Conservation (phyloP, 2,329 filamentous ascomycete genomes). For the Phialophora verrucosa region DNA sequence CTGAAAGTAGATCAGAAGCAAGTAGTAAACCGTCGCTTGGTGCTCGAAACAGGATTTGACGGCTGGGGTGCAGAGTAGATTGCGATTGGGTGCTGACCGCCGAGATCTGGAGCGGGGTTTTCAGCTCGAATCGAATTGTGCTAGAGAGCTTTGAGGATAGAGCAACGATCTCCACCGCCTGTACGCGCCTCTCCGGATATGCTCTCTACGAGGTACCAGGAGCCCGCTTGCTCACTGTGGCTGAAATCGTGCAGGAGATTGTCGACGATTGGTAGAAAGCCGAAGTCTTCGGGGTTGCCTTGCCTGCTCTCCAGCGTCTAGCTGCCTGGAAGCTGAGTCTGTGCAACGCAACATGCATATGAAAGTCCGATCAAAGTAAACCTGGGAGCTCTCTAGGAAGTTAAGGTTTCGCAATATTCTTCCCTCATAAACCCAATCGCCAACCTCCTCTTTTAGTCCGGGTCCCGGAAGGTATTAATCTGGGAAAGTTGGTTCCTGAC, state of each 20-base stretch:
- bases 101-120: constrained; percentile 9
- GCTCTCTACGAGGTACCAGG: background rate
- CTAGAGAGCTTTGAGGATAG: constrained; percentile 18
- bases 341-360: background rate
- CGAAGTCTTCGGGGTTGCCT: background rate
- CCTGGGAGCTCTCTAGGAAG: background rate
- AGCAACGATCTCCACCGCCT: constrained; percentile 15
- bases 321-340: background rate
- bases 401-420: constrained; percentile 1
- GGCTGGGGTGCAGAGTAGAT: background rate
- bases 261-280: constrained; percentile 2
- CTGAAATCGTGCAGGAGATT: constrained; percentile 7
- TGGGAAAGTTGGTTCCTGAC: constrained; percentile 19
- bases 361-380: background rate
- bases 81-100: constrained; percentile 20
- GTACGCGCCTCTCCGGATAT: constrained; percentile 3
- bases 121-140: constrained; percentile 25
- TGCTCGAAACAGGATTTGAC: constrained; percentile 24
- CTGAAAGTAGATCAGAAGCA: background rate
- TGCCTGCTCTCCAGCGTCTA: background rate
- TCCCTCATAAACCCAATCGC: constrained; percentile 1
- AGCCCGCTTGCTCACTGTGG: constrained; percentile 10
- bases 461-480: constrained; percentile 6
- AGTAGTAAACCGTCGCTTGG: background rate
- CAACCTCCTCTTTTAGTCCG: constrained; percentile 1